phyloP scores from a whole-genome alignment of 176 grass and related monocot genomes.

The Elymus sibiricus region DNA sequence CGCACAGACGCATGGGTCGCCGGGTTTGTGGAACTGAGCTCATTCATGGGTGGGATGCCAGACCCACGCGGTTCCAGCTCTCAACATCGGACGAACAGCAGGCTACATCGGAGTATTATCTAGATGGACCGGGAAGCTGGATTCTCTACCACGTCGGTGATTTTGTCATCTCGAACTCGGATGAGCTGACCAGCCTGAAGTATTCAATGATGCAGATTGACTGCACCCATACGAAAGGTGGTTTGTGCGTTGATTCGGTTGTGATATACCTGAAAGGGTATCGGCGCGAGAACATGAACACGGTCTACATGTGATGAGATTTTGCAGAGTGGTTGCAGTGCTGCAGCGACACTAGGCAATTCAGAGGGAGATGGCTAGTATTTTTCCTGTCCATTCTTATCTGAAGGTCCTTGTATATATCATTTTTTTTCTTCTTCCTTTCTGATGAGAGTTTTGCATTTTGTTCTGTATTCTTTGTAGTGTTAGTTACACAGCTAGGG shows the following conservation, averaged over 20 bases:
- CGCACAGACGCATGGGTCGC: conserved; percentile 66
- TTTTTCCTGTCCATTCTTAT: conserved; percentile 50
- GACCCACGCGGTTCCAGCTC: conserved; percentile 73
- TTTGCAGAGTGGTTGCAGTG: not conserved
- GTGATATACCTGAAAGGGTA: conserved; percentile 69
- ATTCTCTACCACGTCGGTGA: conserved; percentile 85
- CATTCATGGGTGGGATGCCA: conserved; percentile 85
- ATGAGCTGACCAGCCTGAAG: conserved; percentile 61
- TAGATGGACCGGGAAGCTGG: conserved; percentile 71
- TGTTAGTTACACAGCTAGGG: conserved; percentile 30
- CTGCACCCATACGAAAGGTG: conserved; percentile 93
- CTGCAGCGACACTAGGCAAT: conserved; percentile 15
- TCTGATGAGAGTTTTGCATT: conserved; percentile 43
- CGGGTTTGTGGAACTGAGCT: conserved; percentile 68
- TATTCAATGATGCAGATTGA: conserved; percentile 98
- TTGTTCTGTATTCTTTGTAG: conserved; percentile 40
- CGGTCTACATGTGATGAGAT: conserved; percentile 33
- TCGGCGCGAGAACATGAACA: conserved; percentile 39
- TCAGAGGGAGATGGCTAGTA: conserved; percentile 22
- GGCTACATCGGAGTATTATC: conserved; percentile 57
- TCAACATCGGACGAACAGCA: conserved; percentile 77
- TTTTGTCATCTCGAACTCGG: conserved; percentile 52
- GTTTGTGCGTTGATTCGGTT: conserved; percentile 78
- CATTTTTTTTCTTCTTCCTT: conserved; percentile 4
- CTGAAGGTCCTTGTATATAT: conserved; percentile 44